Evolutionary conservation across 495 filamentous ascomycete genomes (phyloP).

Genomic region (Xylaria curta): DNA sequence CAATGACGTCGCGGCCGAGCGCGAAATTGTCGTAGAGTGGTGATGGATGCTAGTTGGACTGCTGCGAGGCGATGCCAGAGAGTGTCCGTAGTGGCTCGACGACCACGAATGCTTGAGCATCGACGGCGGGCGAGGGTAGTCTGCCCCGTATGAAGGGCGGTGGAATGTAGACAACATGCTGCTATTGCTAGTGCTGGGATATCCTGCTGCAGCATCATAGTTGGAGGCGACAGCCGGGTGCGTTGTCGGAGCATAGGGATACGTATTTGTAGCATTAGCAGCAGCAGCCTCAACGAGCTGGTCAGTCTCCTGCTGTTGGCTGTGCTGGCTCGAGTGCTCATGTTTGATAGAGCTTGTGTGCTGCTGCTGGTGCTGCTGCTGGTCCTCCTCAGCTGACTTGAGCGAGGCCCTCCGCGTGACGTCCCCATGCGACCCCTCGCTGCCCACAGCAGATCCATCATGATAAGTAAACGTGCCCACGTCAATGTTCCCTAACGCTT

Average conservation of each 20-base stretch:
- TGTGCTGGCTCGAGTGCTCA: not conserved
- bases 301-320: conserved; percentile 41
- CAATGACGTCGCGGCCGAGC: conserved; percentile 46
- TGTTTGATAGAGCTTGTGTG: conserved; percentile 35
- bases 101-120: conserved; percentile 56
- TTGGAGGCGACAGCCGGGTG: conserved; percentile 48
- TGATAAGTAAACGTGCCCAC: conserved; percentile 80
- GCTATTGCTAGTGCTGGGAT: conserved; percentile 52
- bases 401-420: conserved; percentile 48
- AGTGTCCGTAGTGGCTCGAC: conserved; percentile 47
- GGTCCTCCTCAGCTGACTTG: conserved; percentile 50
- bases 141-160: conserved; percentile 51
- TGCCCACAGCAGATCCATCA: conserved; percentile 40
- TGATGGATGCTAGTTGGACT: conserved; percentile 44
- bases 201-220: conserved; percentile 38
- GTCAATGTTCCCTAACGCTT: conserved; percentile 65
- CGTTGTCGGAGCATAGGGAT: conserved; percentile 52
- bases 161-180: conserved; percentile 56
- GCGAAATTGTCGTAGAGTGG: conserved; percentile 40
- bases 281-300: conserved; percentile 29
- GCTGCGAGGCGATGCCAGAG: conserved; percentile 51
- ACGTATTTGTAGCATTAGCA: conserved; percentile 52
- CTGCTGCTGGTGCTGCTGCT: not conserved
- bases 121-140: conserved; percentile 49
- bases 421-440: conserved; percentile 52